phyloP scores from a whole-genome alignment of 2,329 filamentous ascomycete genomes.

The Aureobasidium sp. region DNA sequence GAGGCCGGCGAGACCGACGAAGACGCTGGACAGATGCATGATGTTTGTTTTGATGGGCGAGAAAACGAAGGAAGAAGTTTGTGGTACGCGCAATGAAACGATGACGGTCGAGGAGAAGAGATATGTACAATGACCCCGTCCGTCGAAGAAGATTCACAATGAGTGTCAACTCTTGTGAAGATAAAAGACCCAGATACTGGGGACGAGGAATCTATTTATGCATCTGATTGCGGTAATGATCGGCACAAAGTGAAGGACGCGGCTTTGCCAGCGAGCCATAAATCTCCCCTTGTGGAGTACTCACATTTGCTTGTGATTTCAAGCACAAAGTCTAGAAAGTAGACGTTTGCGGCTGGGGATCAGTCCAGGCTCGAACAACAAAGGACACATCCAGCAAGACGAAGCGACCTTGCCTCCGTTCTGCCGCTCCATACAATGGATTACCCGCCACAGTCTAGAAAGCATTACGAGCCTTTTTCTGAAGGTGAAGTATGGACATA shows the following conservation, averaged over 20 bases:
- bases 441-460: not conserved
- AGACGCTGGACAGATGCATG: constrained; percentile 15
- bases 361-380: not conserved
- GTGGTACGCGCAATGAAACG: constrained; percentile 4
- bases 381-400: not conserved
- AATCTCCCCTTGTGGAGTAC: not conserved
- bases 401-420: not conserved
- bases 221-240: constrained; percentile 9
- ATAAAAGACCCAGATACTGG: constrained; percentile 12
- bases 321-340: not conserved
- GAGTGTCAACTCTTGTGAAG: constrained; percentile 10
- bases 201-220: constrained; percentile 15
- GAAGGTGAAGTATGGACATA: not conserved
- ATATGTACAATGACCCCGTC: constrained; percentile 14
- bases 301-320: not conserved
- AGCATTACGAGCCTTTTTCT: not conserved
- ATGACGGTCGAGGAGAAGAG: constrained; percentile 15
- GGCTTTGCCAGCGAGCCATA: not conserved
- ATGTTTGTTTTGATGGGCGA: constrained; percentile 6
- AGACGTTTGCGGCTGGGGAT: constrained; percentile 1
- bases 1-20: constrained; percentile 18
- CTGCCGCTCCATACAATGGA: not conserved
- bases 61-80: constrained; percentile 11
- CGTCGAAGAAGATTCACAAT: constrained; percentile 12
- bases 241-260: not conserved